Percentiles rank a stretch among this genome's conserved stretches.
phyloP scores from a whole-genome alignment of 805 yeast species.

The Wickerhamiella spandovensis region DNA sequence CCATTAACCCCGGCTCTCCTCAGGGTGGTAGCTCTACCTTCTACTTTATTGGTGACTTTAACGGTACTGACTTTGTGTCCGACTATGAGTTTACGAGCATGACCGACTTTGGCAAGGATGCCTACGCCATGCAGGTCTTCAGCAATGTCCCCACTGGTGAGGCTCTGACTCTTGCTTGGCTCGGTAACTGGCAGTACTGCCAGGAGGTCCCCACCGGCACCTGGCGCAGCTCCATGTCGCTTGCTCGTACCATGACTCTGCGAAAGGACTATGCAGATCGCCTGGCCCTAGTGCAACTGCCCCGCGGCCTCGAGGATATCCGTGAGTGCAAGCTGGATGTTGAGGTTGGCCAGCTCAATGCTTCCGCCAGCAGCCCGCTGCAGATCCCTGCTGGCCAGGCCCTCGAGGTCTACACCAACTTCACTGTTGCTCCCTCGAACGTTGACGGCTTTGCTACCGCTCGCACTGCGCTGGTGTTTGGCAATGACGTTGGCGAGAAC shows the following conservation, averaged over 20 bases:
- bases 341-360: not conserved
- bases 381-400: not conserved
- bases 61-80: slow-evolving; percentile 28
- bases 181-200: slow-evolving; percentile 32
- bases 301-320: slow-evolving; percentile 6
- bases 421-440: not conserved
- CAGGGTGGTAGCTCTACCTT: slow-evolving; percentile 30
- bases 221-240: slow-evolving; percentile 29
- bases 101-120: slow-evolving; percentile 29
- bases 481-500: slow-evolving; percentile 6
- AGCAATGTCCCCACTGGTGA: slow-evolving; percentile 21
- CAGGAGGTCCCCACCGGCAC: slow-evolving; percentile 26
- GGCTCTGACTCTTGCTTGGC: slow-evolving; percentile 31
- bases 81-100: slow-evolving; percentile 22
- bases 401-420: not conserved
- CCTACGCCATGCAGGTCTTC: slow-evolving; percentile 30
- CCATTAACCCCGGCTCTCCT: slow-evolving; percentile 33
- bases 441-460: slow-evolving; percentile 2
- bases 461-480: slow-evolving; percentile 2
- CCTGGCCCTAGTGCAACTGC: slow-evolving; percentile 7
- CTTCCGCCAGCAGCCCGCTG: not conserved
- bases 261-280: slow-evolving; percentile 5
- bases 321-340: not conserved
- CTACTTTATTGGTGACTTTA: slow-evolving; percentile 31
- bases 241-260: slow-evolving; percentile 10